Percentiles rank a stretch among this genome's conserved stretches.
phyloP scores from a whole-genome alignment of 129 eudicot genomes.

The Logfia minima region DNA sequence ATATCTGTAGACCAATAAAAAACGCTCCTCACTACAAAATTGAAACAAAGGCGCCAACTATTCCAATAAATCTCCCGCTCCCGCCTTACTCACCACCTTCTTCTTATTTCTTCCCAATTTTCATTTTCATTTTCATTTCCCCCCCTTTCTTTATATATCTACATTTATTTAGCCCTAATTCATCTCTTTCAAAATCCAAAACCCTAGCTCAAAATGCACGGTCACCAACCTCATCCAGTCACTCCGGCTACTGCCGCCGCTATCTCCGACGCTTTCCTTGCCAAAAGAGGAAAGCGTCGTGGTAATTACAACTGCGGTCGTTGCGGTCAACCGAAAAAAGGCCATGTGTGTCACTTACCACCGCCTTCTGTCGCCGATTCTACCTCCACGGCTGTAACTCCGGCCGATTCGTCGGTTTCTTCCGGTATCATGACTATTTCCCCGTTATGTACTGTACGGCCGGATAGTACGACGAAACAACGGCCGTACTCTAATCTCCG shows the following conservation, averaged over 20 bases:
- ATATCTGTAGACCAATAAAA: background rate
- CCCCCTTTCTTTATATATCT: background rate
- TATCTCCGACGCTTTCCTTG: slow-evolving; percentile 41
- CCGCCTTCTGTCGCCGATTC: slow-evolving; percentile 22
- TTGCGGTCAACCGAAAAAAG: slow-evolving; percentile 82
- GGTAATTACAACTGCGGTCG: slow-evolving; percentile 96
- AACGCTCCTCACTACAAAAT: slow-evolving; percentile 40
- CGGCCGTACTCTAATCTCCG: slow-evolving; percentile 43
- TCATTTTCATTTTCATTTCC: background rate
- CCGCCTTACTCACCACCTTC: slow-evolving; percentile 30
- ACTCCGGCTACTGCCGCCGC: slow-evolving; percentile 46
- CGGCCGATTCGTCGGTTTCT: slow-evolving; percentile 33
- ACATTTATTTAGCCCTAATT: background rate
- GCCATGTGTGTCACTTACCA: slow-evolving; percentile 57
- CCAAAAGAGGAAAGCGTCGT: slow-evolving; percentile 64
- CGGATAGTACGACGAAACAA: slow-evolving; percentile 25
- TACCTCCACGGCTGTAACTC: slow-evolving; percentile 8
- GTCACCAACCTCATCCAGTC: slow-evolving; percentile 66
- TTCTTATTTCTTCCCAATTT: slow-evolving; percentile 5
- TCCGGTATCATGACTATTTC: slow-evolving; percentile 30
- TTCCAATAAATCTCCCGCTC: slow-evolving; percentile 49
- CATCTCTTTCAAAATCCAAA: slow-evolving; percentile 27
- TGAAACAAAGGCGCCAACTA: slow-evolving; percentile 60
- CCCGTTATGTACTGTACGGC: slow-evolving; percentile 33
- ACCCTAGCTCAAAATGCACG: slow-evolving; percentile 41